These are phyloP conservation scores for Xylaria castorea DNA, from an alignment of 495 filamentous ascomycete genomes.

Conservation along the genomic window DNA sequence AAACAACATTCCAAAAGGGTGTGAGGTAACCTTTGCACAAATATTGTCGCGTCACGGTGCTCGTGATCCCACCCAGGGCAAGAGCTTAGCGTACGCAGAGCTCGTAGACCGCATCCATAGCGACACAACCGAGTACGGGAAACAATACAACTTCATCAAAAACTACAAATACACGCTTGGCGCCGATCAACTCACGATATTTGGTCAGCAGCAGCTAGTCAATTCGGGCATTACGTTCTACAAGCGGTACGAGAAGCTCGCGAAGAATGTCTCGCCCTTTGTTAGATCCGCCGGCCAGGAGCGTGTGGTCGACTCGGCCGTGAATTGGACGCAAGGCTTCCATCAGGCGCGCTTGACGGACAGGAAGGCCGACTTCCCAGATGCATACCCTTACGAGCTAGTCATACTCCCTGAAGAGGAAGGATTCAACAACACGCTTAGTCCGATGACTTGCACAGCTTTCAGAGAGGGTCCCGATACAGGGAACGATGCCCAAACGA, in stretches of 20 bases:
- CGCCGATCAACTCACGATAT: conserved; percentile 72
- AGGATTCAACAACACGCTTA: conserved; percentile 77
- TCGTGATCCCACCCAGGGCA: conserved; percentile 72
- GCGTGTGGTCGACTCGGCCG: conserved; percentile 75
- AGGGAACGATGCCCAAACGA: conserved; percentile 55
- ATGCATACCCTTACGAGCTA: conserved; percentile 60
- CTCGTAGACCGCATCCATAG: conserved; percentile 67
- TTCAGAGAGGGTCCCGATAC: conserved; percentile 63
- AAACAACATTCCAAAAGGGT: conserved; percentile 62
- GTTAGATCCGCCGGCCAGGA: conserved; percentile 71
- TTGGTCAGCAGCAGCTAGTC: conserved; percentile 76
- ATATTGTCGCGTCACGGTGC: conserved; percentile 85
- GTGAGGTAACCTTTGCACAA: conserved; percentile 78
- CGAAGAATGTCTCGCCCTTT: conserved; percentile 65
- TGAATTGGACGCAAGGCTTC: conserved; percentile 76
- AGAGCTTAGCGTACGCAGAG: conserved; percentile 61
- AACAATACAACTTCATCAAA: conserved; percentile 68
- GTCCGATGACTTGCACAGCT: conserved; percentile 69
- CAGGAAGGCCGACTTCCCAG: conserved; percentile 34
- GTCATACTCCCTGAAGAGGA: conserved; percentile 68
- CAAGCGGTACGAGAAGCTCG: conserved; percentile 67
- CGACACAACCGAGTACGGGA: conserved; percentile 60
- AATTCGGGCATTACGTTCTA: conserved; percentile 79
- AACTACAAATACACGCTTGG: conserved; percentile 76
- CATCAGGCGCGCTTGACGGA: conserved; percentile 62